Evolutionary conservation across 2,329 filamentous ascomycete genomes (phyloP), one percentile per base, ranked within the genome.

Genomic region (Ciborinia camelliae): DNA sequence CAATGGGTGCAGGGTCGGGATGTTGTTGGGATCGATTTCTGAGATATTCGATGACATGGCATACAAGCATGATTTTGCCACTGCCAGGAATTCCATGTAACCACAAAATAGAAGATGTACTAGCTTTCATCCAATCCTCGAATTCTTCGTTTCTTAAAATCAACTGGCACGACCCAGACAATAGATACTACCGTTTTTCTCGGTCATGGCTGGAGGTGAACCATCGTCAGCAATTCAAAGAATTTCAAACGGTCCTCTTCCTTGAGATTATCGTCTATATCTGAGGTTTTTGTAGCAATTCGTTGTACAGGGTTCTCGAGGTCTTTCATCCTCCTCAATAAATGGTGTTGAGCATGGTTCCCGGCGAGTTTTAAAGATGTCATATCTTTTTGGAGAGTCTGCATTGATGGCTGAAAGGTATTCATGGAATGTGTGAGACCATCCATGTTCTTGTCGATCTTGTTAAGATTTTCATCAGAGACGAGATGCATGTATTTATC

Each of bases 51-150:
- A 68, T 69, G 26, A 67, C 53, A 66, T 48, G 32, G 35, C 30
- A 47, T 37, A 73, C 66, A 30, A 76, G 69, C 62, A 75, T 75
- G 66, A 68, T 77, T 65, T 77, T 76, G 3, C 74, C 71, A 60
- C 71, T 75, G 28, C 74, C 75, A 26, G 70, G 71, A 62, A 74
- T 74, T 3, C 76, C 74, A 68, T 75, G 71, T 9, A 77, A 71
- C 75, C 73, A 77, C 35, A 77, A 65, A 15, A 77, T 73, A 1
- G 73, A 74, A 3, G 72, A 77, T 20, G 61, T 65, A 64, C 72
- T 74, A 14, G 69, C 66, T 35, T 71, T 67, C 51, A 70, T 69
- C 74, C 73, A 76, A 48, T 72, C 59, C 23, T 63, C 62, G 54
- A 74, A 76, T 18, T 65, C 64, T 20, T 53, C 53, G 28, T 72